Conservation (phyloP, 73 alveolate species). For the Paramecium sonneborni region DNA sequence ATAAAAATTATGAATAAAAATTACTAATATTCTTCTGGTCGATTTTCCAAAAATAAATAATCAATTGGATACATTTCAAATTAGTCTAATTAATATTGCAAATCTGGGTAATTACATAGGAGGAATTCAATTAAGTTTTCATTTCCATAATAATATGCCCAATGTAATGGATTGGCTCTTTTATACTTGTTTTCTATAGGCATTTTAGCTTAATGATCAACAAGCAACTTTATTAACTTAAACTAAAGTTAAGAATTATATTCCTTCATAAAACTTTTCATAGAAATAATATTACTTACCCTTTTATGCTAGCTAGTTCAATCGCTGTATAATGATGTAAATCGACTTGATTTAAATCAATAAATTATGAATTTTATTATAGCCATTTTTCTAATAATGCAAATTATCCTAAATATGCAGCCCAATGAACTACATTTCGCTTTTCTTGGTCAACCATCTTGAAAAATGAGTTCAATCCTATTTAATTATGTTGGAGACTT, state of each 20-base stretch:
- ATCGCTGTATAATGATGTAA: background rate
- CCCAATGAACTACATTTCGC: slow-evolving; percentile 37
- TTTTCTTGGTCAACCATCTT: background rate
- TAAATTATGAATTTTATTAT: background rate
- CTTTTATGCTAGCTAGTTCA: background rate
- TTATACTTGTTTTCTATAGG: background rate
- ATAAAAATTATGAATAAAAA: background rate
- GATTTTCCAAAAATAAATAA: slow-evolving; percentile 24
- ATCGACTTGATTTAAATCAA: background rate
- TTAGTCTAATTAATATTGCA: background rate
- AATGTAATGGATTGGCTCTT: slow-evolving; percentile 51
- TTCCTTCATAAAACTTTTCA: background rate
- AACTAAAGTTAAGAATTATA: background rate
- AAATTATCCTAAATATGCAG: slow-evolving; percentile 15
- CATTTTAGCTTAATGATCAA: background rate
- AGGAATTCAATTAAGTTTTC: background rate
- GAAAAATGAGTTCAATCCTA: background rate
- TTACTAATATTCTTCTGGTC: slow-evolving; percentile 30
- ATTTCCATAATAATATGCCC: slow-evolving; percentile 52
- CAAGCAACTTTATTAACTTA: background rate
- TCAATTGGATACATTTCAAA: slow-evolving; percentile 13
- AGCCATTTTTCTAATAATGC: background rate
- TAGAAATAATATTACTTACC: background rate
- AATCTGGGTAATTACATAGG: background rate
- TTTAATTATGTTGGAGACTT: background rate